Conservation (phyloP, 2,329 filamentous ascomycete species). For the Eurotiales sp. region DNA sequence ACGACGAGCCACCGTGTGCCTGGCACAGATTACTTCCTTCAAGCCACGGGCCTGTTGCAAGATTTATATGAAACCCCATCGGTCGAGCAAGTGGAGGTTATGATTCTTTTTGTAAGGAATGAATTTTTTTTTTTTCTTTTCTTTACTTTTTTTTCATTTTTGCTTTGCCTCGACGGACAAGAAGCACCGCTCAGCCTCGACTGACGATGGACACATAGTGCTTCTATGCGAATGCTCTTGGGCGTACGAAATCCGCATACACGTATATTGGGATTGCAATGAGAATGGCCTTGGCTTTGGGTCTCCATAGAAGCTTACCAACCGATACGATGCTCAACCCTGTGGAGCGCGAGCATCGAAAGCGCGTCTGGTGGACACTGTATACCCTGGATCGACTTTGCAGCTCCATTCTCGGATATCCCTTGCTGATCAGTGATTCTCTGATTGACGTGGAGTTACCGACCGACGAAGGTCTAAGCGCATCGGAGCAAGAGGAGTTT, state of each 20-base stretch:
- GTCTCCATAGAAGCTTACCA: constrained; percentile 29
- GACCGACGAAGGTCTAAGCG: constrained; percentile 19
- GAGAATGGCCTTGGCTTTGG: constrained; percentile 31
- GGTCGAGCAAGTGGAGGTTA: constrained; percentile 32
- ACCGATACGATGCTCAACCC: constrained; percentile 15
- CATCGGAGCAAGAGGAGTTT: constrained; percentile 21
- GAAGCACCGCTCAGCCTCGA: not conserved
- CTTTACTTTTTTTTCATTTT: not conserved
- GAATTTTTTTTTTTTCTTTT: not conserved
- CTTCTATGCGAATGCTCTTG: constrained; percentile 24
- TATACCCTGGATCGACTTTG: constrained; percentile 44
- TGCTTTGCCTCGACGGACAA: not conserved
- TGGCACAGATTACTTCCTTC: constrained; percentile 34
- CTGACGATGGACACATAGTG: constrained; percentile 14
- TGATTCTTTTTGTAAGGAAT: constrained; percentile 26
- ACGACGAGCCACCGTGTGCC: constrained; percentile 22
- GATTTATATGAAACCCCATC: constrained; percentile 34
- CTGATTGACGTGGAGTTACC: constrained; percentile 29
- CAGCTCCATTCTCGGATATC: constrained; percentile 40
- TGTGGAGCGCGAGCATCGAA: constrained; percentile 37
- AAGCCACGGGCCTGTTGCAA: constrained; percentile 28
- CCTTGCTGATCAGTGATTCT: constrained; percentile 39
- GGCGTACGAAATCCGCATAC: constrained; percentile 19
- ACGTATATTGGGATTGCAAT: constrained; percentile 24
- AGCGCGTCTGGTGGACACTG: constrained; percentile 43